Evolutionary conservation across 1,284 basidiomycete species (phyloP).

Genomic region (Austroboletus niveus): DNA sequence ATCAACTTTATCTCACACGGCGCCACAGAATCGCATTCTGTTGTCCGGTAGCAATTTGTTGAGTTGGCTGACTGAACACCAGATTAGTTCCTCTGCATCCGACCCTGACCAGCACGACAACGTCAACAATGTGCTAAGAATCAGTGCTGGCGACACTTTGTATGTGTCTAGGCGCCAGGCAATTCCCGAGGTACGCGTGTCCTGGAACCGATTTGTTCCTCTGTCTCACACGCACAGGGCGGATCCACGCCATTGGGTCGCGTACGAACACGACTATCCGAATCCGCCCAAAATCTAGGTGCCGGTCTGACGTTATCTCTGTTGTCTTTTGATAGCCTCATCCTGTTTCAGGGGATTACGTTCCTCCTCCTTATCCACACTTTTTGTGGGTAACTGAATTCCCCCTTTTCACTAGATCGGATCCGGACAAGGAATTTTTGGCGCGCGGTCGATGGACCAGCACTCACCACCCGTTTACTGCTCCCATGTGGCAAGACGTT

Average conservation of each 20-base stretch:
- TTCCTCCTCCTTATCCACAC: conserved; percentile 61
- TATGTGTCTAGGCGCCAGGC: conserved; percentile 48
- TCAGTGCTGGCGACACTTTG: conserved; percentile 43
- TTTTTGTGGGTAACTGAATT: conserved; percentile 97
- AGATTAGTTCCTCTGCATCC: conserved; percentile 27
- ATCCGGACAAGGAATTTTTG: conserved; percentile 84
- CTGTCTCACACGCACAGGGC: conserved; percentile 49
- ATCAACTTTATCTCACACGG: conserved; percentile 9
- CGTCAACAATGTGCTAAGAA: conserved; percentile 28
- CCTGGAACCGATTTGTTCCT: conserved; percentile 2
- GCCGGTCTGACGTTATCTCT: conserved; percentile 28
- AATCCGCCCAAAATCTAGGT: conserved; percentile 63
- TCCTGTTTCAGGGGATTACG: conserved; percentile 47
- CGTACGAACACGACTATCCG: conserved; percentile 66
- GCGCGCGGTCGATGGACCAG: conserved; percentile 87
- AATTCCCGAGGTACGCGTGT: conserved; percentile 41
- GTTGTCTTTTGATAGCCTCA: conserved; percentile 6
- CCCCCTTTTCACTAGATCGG: conserved; percentile 87
- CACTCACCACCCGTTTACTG: conserved; percentile 94
- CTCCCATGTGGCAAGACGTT: conserved; percentile 90
- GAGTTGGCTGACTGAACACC: conserved; percentile 46
- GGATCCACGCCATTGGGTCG: conserved; percentile 84
- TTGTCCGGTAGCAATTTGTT: conserved; percentile 42
- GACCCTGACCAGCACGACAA: conserved; percentile 22
- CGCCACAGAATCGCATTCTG: conserved; percentile 46